These are phyloP conservation scores for Amylocystis lapponica DNA, from an alignment of 768 basidiomycete species.

Conservation along the genomic window DNA sequence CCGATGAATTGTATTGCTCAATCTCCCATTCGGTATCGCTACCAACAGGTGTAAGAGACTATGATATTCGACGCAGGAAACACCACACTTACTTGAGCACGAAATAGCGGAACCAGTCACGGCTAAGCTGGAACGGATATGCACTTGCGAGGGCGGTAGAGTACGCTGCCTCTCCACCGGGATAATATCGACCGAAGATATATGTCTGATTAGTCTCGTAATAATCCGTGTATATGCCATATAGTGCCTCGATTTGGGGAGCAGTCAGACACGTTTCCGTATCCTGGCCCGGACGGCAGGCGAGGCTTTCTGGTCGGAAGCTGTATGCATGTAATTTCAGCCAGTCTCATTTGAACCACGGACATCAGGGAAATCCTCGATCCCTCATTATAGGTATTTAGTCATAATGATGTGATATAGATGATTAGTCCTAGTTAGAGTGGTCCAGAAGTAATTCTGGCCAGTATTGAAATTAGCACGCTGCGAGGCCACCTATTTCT, in stretches of 20 bases:
- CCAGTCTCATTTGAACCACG: no score
- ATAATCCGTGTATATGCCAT: conserved; percentile 21
- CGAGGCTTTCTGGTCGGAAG: conserved; percentile 25
- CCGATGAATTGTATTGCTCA: conserved; percentile 12
- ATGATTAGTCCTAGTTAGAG: no score
- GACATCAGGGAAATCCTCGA: no score
- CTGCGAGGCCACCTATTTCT: no score
- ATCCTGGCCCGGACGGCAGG: conserved; percentile 20
- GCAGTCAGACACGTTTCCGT: conserved; percentile 21
- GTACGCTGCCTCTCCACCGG: conserved; percentile 20
- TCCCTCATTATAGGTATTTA: no score
- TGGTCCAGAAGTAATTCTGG: no score
- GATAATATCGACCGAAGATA: conserved; percentile 23
- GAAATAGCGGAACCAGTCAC: conserved; percentile 14
- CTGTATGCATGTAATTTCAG: no score
- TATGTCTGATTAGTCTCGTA: conserved; percentile 22
- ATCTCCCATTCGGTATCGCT: conserved; percentile 20
- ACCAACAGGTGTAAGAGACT: no score
- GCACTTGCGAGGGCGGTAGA: conserved; percentile 12
- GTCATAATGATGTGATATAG: no score
- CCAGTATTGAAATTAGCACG: no score
- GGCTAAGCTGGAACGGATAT: conserved; percentile 11
- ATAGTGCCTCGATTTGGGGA: conserved; percentile 22
- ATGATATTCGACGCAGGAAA: no score
- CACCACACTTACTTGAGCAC: conserved; percentile 15